A percentile compares a stretch with the other conserved stretches of the same genome.
phyloP scores from a whole-genome alignment of 306 rosid genomes.

The Malus domestica region ASM211411v1 NC_041799.1:3239501-3240000 shows the following conservation, averaged over 20 bases:
- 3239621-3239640: not conserved
- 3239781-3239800: constrained; percentile 4
- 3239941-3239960: constrained; percentile 94
- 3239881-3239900: constrained; percentile 91
- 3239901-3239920: constrained; percentile 86
- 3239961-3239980: constrained; percentile 11
- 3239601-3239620: not conserved
- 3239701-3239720: too few relatives aligned
- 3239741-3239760: not conserved
- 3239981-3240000: constrained; percentile 5
- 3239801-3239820: constrained; percentile 92
- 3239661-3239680: too few relatives aligned
- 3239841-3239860: constrained; percentile 73
- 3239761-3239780: constrained; percentile 46
- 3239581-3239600: constrained; percentile 6
- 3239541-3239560: constrained; percentile 90
- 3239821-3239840: constrained; percentile 38
- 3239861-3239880: constrained; percentile 95
- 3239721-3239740: too few relatives aligned
- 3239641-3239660: too few relatives aligned
- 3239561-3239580: constrained; percentile 81
- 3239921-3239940: constrained; percentile 96
- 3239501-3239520: constrained; percentile 76
- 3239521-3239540: constrained; percentile 97
- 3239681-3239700: too few relatives aligned